phyloP scores from a whole-genome alignment of 352 stramenopile species.

The Globisporangium radiosum region DNA sequence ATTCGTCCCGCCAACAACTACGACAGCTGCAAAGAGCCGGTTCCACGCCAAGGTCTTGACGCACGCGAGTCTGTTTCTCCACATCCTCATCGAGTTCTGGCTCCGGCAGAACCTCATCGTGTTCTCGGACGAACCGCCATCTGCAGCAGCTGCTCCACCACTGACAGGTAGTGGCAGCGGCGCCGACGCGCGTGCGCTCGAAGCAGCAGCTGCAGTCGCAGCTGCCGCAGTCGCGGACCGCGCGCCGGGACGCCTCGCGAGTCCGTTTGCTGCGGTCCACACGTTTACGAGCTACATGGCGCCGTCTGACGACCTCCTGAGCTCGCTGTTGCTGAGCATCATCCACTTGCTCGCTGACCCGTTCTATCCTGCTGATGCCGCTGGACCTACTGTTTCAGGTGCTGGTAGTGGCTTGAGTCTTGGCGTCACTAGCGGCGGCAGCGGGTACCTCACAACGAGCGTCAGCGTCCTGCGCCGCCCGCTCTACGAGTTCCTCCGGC shows the following conservation, averaged over 20 bases:
- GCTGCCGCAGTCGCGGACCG: constrained; percentile 3
- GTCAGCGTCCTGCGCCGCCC: constrained; percentile 64
- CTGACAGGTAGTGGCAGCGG: background rate
- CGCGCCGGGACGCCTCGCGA: constrained; percentile 31
- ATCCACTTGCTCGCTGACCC: constrained; percentile 79
- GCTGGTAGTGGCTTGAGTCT: constrained; percentile 18
- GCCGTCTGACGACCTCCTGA: constrained; percentile 77
- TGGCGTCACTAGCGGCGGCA: constrained; percentile 26
- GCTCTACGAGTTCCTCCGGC: constrained; percentile 76
- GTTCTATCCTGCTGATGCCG: constrained; percentile 50
- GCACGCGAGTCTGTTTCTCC: constrained; percentile 75
- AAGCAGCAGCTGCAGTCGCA: constrained; percentile 1
- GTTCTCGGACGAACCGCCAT: constrained; percentile 55
- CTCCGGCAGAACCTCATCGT: constrained; percentile 84
- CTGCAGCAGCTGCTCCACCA: constrained; percentile 10
- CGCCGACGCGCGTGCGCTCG: background rate
- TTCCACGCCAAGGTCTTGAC: constrained; percentile 76
- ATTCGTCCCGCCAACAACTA: constrained; percentile 67
- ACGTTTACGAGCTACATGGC: constrained; percentile 82
- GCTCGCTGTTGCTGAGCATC: constrained; percentile 72
- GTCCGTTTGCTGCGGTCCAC: constrained; percentile 67
- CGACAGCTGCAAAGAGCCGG: constrained; percentile 48
- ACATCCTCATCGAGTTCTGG: constrained; percentile 86
- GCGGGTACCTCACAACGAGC: constrained; percentile 66
- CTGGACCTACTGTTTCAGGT: constrained; percentile 3